A percentile compares a stretch with the other conserved stretches of the same genome.
Evolutionary conservation across 169 alveolate species (phyloP).

Genomic region (Sarcocystis neurona): DNA sequence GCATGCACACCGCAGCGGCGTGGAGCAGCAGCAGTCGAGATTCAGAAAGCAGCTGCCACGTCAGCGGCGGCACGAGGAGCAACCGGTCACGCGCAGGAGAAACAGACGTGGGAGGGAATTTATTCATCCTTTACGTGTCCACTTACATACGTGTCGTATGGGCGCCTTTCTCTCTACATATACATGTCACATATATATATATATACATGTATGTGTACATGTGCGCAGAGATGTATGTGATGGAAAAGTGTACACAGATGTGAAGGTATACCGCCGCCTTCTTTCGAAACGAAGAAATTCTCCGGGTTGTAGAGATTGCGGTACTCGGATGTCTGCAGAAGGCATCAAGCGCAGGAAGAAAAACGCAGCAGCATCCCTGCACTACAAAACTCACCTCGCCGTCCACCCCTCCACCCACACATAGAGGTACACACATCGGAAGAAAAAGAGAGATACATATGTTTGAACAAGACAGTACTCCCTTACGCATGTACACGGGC

Average conservation of each 20-base stretch:
- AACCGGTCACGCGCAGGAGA: background rate
- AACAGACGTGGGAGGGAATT: background rate
- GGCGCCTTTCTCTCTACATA: constrained; percentile 59
- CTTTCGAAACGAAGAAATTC: constrained; percentile 94
- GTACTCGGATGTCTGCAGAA: constrained; percentile 82
- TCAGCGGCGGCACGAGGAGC: too few species aligned
- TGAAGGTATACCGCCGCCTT: constrained; percentile 88
- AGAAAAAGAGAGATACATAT: background rate
- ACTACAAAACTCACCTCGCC: too few species aligned
- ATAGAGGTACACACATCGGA: background rate
- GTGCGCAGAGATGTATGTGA: background rate
- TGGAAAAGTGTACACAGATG: background rate
- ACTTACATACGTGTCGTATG: background rate
- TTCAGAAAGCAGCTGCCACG: too few species aligned
- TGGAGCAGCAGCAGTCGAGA: too few species aligned
- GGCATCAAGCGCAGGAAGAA: constrained; percentile 25
- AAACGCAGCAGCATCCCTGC: too few species aligned
- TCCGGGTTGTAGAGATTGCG: constrained; percentile 96
- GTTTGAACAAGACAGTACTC: too few species aligned
- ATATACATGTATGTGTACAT: background rate
- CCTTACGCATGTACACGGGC: background rate
- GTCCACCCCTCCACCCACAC: too few species aligned
- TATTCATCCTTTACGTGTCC: background rate
- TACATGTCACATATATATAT: constrained; percentile 7
- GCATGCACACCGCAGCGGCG: too few species aligned